Conservation (phyloP, 371 early-diverging fungal species). For the Mortierella sp. region DNA sequence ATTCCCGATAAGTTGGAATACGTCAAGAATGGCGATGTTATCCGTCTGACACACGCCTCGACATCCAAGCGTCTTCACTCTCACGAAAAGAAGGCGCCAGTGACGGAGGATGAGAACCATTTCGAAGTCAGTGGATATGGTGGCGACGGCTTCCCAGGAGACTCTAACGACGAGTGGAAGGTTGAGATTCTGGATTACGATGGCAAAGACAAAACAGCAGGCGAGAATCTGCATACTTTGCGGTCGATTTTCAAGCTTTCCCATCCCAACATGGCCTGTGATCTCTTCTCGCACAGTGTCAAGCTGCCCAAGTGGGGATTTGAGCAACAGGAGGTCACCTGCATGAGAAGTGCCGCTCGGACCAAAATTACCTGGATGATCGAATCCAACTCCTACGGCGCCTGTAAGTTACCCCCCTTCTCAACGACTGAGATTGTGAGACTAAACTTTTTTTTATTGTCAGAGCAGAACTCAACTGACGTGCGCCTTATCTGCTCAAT, state of each 20-base stretch:
- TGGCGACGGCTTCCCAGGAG: constrained; percentile 61
- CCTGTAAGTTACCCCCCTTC: constrained; percentile 55
- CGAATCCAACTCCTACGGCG: constrained; percentile 63
- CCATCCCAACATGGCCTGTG: constrained; percentile 81
- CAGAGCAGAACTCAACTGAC: no score
- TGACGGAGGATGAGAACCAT: constrained; percentile 91
- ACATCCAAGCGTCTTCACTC: constrained; percentile 68
- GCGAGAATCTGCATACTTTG: constrained; percentile 70
- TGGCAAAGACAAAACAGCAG: constrained; percentile 62
- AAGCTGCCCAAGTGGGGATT: constrained; percentile 98
- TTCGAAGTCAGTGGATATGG: constrained; percentile 88
- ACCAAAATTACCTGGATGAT: constrained; percentile 79
- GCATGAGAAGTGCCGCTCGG: constrained; percentile 74
- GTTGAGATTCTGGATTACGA: constrained; percentile 79
- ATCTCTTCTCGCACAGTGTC: constrained; percentile 81
- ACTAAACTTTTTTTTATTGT: background rate
- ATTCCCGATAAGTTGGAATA: constrained; percentile 62
- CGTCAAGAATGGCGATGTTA: constrained; percentile 62
- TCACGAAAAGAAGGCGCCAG: constrained; percentile 89
- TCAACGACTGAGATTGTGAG: background rate
- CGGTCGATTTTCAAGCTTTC: constrained; percentile 77
- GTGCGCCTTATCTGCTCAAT: background rate
- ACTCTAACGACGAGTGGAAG: constrained; percentile 82
- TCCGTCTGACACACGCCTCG: constrained; percentile 63
- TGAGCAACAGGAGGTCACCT: constrained; percentile 95